These are phyloP conservation scores for Metroxylon sagu DNA, from an alignment of 176 grass and related monocot species.

Conservation along the genomic window DNA sequence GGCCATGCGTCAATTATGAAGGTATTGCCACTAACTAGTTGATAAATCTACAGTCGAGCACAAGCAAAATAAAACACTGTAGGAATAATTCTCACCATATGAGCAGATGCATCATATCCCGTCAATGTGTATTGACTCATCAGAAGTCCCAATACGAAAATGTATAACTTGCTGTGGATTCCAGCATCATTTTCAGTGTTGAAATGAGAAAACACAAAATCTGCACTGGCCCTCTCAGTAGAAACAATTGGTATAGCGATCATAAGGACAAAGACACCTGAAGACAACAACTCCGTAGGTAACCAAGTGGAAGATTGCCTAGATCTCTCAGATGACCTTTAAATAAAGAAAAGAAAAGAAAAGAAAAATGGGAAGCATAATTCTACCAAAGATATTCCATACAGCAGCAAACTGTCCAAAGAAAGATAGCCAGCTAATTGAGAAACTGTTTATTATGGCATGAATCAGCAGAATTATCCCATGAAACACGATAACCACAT, in stretches of 20 bases:
- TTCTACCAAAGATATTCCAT: slow-evolving; percentile 76
- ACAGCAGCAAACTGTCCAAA: slow-evolving; percentile 78
- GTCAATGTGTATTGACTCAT: slow-evolving; percentile 87
- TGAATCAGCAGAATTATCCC: slow-evolving; percentile 68
- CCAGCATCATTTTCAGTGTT: slow-evolving; percentile 69
- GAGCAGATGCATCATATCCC: slow-evolving; percentile 84
- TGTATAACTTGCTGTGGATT: slow-evolving; percentile 74
- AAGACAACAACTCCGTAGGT: neutral
- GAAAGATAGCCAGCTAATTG: slow-evolving; percentile 68
- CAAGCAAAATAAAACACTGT: too few relatives aligned
- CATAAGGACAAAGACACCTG: slow-evolving; percentile 81
- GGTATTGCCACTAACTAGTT: too few relatives aligned
- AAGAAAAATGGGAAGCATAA: slow-evolving; percentile 1
- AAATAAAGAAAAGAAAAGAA: slow-evolving; percentile 1
- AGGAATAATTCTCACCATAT: slow-evolving; percentile 46
- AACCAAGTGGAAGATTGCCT: too few relatives aligned
- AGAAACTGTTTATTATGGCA: slow-evolving; percentile 81
- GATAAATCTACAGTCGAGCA: too few relatives aligned
- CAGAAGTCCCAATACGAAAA: slow-evolving; percentile 71
- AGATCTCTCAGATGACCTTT: too few relatives aligned
- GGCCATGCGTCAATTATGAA: too few relatives aligned
- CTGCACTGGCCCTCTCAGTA: slow-evolving; percentile 62
- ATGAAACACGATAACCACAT: slow-evolving; percentile 76
- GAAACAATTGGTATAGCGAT: slow-evolving; percentile 58
- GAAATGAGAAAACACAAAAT: slow-evolving; percentile 87